Conservation (phyloP, 805 yeast species). For the Pachysolen tannophilus region DNA sequence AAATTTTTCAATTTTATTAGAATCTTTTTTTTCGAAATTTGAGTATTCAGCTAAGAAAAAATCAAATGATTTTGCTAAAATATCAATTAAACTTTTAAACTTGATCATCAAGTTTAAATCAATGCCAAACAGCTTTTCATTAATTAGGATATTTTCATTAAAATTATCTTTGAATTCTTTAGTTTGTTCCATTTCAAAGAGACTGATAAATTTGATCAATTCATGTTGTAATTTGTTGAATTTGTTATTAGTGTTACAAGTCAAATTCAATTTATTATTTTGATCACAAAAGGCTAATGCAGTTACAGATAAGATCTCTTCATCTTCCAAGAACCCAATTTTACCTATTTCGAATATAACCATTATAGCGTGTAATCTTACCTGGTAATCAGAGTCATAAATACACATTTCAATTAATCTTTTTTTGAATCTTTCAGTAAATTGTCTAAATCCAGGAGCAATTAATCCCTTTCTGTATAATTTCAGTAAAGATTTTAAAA, state of each 20-base stretch:
- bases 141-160: constrained; percentile 21
- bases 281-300: constrained; percentile 31
- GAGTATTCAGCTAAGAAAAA: constrained; percentile 16
- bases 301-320: constrained; percentile 38
- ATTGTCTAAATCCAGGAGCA: constrained; percentile 65
- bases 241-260: constrained; percentile 8
- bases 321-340: constrained; percentile 57
- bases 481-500: constrained; percentile 43
- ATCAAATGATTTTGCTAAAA: constrained; percentile 22
- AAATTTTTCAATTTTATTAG: constrained; percentile 12
- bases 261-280: constrained; percentile 14
- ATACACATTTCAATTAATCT: constrained; percentile 59
- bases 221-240: constrained; percentile 30
- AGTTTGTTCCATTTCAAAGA: constrained; percentile 32
- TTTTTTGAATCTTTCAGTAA: constrained; percentile 63
- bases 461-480: constrained; percentile 30
- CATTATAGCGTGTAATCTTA: constrained; percentile 41
- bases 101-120: constrained; percentile 22
- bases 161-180: constrained; percentile 29
- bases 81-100: constrained; percentile 17
- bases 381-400: constrained; percentile 46
- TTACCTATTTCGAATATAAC: constrained; percentile 48
- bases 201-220: constrained; percentile 45
- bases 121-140: constrained; percentile 15
- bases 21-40: constrained; percentile 8